Base-by-base conservation (phyloP, 2,329 filamentous ascomycete species). In the Alternaria ethzedia region DNA sequence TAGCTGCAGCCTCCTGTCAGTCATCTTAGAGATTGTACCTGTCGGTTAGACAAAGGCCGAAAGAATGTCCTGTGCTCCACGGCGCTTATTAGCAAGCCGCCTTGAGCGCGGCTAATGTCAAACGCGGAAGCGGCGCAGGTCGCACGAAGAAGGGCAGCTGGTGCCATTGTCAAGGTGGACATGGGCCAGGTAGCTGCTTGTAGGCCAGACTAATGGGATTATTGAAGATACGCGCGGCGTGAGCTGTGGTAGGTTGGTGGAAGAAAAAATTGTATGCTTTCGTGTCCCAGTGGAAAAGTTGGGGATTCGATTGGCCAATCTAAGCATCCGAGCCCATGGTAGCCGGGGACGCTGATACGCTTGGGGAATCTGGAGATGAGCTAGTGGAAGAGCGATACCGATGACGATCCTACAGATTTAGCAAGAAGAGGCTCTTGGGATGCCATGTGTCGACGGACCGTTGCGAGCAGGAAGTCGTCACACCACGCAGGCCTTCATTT, bases 41-140 rank as follows among this genome's bases (percentile, higher is more conserved):
- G 67, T 30, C 49, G 57, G 65, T 52, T 55, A 50, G 47, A 52
- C 43, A 65, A 30, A 30, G 50, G 52, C 45, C 50, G 54, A 23
- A 52, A 36, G 46, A 52, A 36, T 23, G 49, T 36, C 30, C 44
- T 49, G 58, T 64, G 57, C 54, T 44, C 50, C 49, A 51, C 30
- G 58, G 59, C 65, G 50, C 44, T 44, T 65, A 47, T 52, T 64
- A 30, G 32, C 47, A 65, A 52, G 65, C 61, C 61, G 49, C 36
- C 21, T 50, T 26, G 59, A 45, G 61, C 65, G 65, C 65, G 67
- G 62, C 63, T 68, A 71, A 70, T 63, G 46, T 54, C 58, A 63
- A 59, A 65, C 67, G 62, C 66, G 64, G 61, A 20, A 58, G 57
- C 59, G 63, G 65, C 65, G 60, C 54, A 60, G 65, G 56, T 51